phyloP scores from a whole-genome alignment of 2,329 filamentous ascomycete genomes.

The Fulvia fulva region DNA sequence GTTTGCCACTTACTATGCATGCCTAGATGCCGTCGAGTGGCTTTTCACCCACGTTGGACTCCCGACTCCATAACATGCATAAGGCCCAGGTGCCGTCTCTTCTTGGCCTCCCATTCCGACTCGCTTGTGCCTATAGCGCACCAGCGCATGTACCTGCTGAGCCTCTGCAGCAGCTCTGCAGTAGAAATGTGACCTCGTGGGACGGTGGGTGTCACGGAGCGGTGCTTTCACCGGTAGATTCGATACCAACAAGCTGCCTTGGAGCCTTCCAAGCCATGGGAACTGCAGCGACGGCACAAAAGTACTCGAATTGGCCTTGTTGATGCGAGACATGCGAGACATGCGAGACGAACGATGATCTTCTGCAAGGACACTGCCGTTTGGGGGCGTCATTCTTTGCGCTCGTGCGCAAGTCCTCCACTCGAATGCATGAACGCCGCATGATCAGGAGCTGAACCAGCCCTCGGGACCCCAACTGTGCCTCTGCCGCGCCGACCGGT shows the following conservation, averaged over 20 bases:
- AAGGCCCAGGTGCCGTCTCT: neutral
- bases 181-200: neutral
- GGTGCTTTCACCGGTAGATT: neutral
- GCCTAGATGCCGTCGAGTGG: neutral
- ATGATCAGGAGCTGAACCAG: neutral
- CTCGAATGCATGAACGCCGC: neutral
- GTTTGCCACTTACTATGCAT: neutral
- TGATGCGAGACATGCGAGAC: neutral
- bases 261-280: neutral
- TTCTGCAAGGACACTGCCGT: neutral
- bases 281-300: neutral
- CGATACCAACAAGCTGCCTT: neutral
- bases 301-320: neutral
- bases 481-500: neutral
- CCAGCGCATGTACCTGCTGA: neutral
- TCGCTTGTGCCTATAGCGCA: neutral
- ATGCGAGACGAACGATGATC: too few species aligned
- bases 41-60: neutral
- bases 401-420: neutral
- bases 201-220: neutral
- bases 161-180: neutral
- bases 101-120: neutral
- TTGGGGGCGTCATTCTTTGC: too few species aligned
- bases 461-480: neutral
- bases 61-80: neutral